These are phyloP conservation scores for Suillus clintonianus DNA, from an alignment of 768 basidiomycete species.

Conservation along the genomic window DNA sequence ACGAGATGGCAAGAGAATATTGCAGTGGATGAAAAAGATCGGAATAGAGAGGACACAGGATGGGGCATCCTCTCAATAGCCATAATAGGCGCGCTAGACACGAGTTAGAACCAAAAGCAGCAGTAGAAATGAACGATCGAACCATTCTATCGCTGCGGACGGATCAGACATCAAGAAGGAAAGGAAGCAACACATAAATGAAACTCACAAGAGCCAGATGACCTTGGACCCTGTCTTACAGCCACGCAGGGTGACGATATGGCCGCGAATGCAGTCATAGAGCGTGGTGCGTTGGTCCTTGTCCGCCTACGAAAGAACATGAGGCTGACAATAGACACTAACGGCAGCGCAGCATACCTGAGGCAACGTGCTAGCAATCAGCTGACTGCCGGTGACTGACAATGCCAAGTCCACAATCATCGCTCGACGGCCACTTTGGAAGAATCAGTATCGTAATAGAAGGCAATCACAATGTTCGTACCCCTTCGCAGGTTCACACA, in stretches of 20 bases:
- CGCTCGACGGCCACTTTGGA: constrained; percentile 64
- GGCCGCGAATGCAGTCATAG: constrained; percentile 84
- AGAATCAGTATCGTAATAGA: constrained; percentile 14
- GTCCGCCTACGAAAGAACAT: constrained; percentile 56
- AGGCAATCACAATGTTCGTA: constrained; percentile 25
- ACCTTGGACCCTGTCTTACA: constrained; percentile 92
- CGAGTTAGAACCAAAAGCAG: constrained; percentile 15
- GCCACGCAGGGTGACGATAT: constrained; percentile 87
- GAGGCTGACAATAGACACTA: constrained; percentile 8
- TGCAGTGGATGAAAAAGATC: constrained; percentile 28
- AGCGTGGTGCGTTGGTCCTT: constrained; percentile 82
- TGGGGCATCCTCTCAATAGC: constrained; percentile 41
- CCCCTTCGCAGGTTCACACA: constrained; percentile 89
- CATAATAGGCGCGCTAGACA: constrained; percentile 62
- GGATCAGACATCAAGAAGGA: constrained; percentile 5
- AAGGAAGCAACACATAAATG: constrained; percentile 1
- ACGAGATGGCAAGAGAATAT: constrained; percentile 19
- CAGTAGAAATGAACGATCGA: constrained; percentile 7
- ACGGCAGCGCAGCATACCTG: constrained; percentile 46
- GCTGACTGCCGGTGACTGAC: constrained; percentile 81
- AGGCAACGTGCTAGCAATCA: constrained; percentile 81
- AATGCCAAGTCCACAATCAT: constrained; percentile 87
- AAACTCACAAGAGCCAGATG: constrained; percentile 78
- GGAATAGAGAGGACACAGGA: constrained; percentile 25
- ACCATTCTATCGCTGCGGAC: constrained; percentile 60